phyloP scores from a whole-genome alignment of 352 stramenopile genomes.

The Globisporangium nagaii region DNA sequence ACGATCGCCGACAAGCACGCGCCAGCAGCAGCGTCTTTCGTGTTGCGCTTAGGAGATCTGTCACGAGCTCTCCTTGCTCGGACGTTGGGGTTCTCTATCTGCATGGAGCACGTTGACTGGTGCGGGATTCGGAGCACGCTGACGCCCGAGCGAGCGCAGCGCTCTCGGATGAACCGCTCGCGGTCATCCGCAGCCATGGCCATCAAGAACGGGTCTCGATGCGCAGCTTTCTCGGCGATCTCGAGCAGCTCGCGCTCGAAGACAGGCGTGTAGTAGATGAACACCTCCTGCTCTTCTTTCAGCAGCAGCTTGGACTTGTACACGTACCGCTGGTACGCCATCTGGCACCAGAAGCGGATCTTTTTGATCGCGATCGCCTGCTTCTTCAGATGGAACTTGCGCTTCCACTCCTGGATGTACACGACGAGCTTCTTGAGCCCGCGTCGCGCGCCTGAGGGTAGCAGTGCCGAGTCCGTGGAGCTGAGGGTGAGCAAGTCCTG shows the following conservation, averaged over 20 bases:
- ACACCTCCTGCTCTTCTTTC: constrained; percentile 52
- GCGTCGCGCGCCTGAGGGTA: constrained; percentile 29
- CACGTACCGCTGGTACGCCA: constrained; percentile 61
- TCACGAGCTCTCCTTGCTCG: constrained; percentile 4
- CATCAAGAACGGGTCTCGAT: constrained; percentile 66
- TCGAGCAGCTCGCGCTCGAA: constrained; percentile 55
- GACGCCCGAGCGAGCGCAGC: constrained; percentile 43
- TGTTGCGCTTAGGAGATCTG: background rate
- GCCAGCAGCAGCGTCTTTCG: background rate
- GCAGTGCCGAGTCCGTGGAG: constrained; percentile 19
- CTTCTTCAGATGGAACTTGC: constrained; percentile 43
- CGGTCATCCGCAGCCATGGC: constrained; percentile 32
- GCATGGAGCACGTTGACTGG: constrained; percentile 12
- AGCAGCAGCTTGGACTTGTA: constrained; percentile 50
- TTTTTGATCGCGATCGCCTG: constrained; percentile 66
- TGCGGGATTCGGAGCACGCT: constrained; percentile 45
- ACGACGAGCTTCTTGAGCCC: constrained; percentile 44
- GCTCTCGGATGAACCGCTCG: constrained; percentile 35
- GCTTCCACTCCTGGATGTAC: constrained; percentile 52
- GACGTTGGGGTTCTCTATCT: constrained; percentile 15
- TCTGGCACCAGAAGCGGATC: constrained; percentile 74
- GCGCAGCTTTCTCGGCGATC: constrained; percentile 38
- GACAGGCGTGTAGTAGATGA: constrained; percentile 64
- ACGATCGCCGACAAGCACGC: constrained; percentile 25
- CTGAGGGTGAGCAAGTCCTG: constrained; percentile 39